Base-by-base conservation (phyloP, 192 early-diverging fungal species). In the Podila epigama region DNA sequence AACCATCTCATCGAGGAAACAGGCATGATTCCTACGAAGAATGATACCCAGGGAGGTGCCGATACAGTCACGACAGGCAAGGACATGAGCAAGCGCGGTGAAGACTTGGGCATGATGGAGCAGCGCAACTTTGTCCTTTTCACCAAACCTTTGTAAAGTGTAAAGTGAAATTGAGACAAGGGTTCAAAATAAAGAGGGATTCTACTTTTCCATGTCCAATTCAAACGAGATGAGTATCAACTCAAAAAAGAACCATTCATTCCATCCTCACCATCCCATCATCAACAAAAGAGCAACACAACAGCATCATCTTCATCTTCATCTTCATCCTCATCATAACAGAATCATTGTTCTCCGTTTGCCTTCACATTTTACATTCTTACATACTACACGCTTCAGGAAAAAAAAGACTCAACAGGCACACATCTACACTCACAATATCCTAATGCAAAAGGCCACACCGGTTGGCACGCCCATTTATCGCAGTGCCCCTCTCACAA, bases 41-140 rank as follows among this genome's bases (percentile, higher is more conserved):
- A 72, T 56, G 53, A 41, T 34, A 16, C 44, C 13, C 34, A 37
- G 0, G 18, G 34, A 0, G 53, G 31, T 1, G 34, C 31, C 0
- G 54, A 44, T 13, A 48, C 7, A 11, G 44, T 48, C 9, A 58
- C 37, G 1, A 32, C 29, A 12, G 84, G 82, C 16, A 82, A 83
- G 20, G 81, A 88, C 12, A 69, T 90, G 60, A 85, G 83, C 65
- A 83, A 90, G 67, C 72, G 89, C 11, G 73, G 85, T 31, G 84
- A 90, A 54, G 89, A 91, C 70, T 63, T 88, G 54, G 89, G 89
- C 2, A 91, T 91, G 88, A 89, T 89, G 88, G 88, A 82, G 39
- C 85, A 88, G 53, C 79, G 81, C 5, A 28, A 70, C 40, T 56
- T 79, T 28, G 40, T 70, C 20, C 33, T 79, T 2, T 55, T 55